Base-by-base conservation (phyloP, 768 basidiomycete species). In the Dioszegia aurantiaca region DNA sequence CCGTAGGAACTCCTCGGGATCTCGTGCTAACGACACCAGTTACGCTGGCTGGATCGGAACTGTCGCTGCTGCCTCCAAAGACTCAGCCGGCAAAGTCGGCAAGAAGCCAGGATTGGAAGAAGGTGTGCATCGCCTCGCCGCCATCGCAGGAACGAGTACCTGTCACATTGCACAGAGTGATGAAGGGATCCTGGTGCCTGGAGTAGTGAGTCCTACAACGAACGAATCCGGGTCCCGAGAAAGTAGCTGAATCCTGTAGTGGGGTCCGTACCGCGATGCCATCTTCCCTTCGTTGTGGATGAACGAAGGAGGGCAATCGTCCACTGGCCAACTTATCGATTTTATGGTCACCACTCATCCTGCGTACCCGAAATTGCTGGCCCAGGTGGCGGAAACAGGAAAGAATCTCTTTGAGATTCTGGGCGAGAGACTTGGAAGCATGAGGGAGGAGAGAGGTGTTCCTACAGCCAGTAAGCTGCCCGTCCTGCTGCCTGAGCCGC, bases 291-390 rank as follows among this genome's bases (percentile, higher is more conserved):
- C 87, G 17, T 93, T 90, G 87, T 99, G 94, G 95, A 95, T 97
- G 91, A 99, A 93, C 70, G 95, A 99, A 78, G 95, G 94, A 37
- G 95, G 95, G 1, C 95, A 99, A 77, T 95, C 92, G 8, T 93
- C 92, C 0, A 99, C 95, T 0, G 95, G 95, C n/a, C 90, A 91
- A 78, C 82, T 98, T 9, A 91, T 99, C 55, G 90, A 99, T 70
- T 97, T 95, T 74, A 87, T 93, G 72, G 82, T 98, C 59, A 89
- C 85, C 10, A 97, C 89, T 0, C 95, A 99, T 70, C 84, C 88
- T 2, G 89, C 94, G 1, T 89, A 89, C 65, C 75, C 81, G 9
- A 81, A 84, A 58, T 84, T 95, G 23, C 79, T 85, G 44, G 82
- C 85, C 56, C 67, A 82, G 10, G 85, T 85, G 0, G 82, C 86